phyloP scores from a whole-genome alignment of 2,329 filamentous ascomycete genomes.

The Aspergillus chevalieri region DNA sequence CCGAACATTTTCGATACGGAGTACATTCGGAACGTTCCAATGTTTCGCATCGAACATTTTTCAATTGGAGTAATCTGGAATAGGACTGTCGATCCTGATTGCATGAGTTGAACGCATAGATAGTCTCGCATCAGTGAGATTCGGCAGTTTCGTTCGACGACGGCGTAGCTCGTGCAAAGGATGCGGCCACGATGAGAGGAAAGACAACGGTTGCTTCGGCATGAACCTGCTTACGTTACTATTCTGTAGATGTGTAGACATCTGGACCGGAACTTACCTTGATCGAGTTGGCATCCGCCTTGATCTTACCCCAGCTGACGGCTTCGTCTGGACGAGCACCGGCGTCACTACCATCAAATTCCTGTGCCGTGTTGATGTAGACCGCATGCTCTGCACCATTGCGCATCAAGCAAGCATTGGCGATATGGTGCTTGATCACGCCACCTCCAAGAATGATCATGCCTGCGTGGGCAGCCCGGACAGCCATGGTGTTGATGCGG shows the following conservation, averaged over 20 bases:
- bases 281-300: constrained; percentile 75
- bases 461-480: constrained; percentile 77
- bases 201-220: constrained; percentile 63
- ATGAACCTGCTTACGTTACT: constrained; percentile 43
- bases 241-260: neutral
- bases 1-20: too few relatives aligned
- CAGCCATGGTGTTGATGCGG: constrained; percentile 83
- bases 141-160: neutral
- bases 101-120: too few relatives aligned
- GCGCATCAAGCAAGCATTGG: constrained; percentile 94
- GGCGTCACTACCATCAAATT: constrained; percentile 96
- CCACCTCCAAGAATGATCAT: constrained; percentile 96
- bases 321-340: constrained; percentile 93
- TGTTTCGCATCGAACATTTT: too few relatives aligned
- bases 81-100: too few relatives aligned
- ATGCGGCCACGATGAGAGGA: constrained; percentile 61
- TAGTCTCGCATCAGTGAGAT: neutral
- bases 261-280: constrained; percentile 57
- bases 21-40: too few relatives aligned
- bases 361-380: constrained; percentile 94
- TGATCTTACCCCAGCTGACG: constrained; percentile 98
- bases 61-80: neutral
- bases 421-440: constrained; percentile 96
- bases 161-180: constrained; percentile 49
- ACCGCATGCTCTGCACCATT: constrained; percentile 96